Percentiles rank a stretch among this genome's conserved stretches.
Conservation (phyloP, 75 land plant species). For the Adiantum capillusveneris region DNA sequence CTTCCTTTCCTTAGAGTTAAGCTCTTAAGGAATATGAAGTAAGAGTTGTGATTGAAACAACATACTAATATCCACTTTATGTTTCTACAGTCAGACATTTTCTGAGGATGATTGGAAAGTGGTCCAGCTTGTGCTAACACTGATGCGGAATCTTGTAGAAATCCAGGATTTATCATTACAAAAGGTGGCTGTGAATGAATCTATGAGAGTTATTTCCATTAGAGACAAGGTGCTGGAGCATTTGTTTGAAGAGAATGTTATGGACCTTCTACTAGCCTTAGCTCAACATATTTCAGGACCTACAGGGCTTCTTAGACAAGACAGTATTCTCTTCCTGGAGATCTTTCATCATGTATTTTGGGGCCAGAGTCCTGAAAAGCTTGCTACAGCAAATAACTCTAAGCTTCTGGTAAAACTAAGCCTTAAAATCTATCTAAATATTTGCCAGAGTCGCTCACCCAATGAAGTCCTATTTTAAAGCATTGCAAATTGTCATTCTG, state of each 20-base stretch:
- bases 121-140: constrained; percentile 80
- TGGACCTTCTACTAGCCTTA: constrained; percentile 79
- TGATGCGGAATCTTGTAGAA: constrained; percentile 84
- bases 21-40: no score
- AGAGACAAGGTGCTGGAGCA: constrained; percentile 73
- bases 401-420: constrained; percentile 22
- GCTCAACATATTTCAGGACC: constrained; percentile 62
- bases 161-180: constrained; percentile 54
- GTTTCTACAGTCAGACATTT: constrained; percentile 39
- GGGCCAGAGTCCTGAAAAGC: constrained; percentile 72
- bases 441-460: background rate
- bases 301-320: constrained; percentile 47
- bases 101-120: constrained; percentile 93
- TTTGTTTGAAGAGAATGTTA: constrained; percentile 80
- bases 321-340: constrained; percentile 74
- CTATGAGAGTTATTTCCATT: constrained; percentile 41
- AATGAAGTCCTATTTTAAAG: background rate
- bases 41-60: no score
- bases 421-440: background rate
- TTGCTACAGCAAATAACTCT: constrained; percentile 33
- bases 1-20: no score
- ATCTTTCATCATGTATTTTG: constrained; percentile 66
- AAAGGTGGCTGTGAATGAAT: constrained; percentile 47
- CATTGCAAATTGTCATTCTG: constrained; percentile 1
- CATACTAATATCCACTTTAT: no score